Base-by-base conservation (phyloP, 208 protist species). In the Trypanosoma mega region DNA sequence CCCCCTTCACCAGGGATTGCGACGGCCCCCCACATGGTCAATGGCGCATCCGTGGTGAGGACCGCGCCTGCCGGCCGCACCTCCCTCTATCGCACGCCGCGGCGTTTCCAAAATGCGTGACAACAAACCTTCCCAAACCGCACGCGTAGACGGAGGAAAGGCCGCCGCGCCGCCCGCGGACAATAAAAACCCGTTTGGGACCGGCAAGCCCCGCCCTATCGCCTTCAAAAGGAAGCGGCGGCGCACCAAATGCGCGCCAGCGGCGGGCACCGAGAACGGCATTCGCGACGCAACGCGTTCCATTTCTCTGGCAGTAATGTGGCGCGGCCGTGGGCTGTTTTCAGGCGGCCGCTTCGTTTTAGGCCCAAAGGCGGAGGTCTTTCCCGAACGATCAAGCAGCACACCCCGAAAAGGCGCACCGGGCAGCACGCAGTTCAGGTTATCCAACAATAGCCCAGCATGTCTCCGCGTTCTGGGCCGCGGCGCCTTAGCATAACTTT, bases 1-100 rank as follows among this genome's bases (percentile, higher is more conserved):
- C 49, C n/a, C 26, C 47, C 36, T 23, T n/a, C 23, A 33, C 49
- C 49, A 7, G 48, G 4, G 39, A 68, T 26, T 16, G 59, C 14
- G 11, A 68, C 23, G 16, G 34, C 49, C 5, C 61, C 36, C 61
- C 50, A 68, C 36, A 34, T 50, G 7, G 37, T 23, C 9, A 51
- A 29, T 1, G 49, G 59, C 36, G 61, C 61, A 49, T 68, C 50
- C n/a, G 61, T 68, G 14, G 39, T 39, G 21, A 60, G 6, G 34
- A 30, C 26, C 8, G 34, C 34, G 6, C 34, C 12, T 39, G 34
- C 5, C n/a, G 14, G 3, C 23, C n/a, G 20, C 18, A 18, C 8
- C 8, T 3, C 23, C 16, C 16, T 18, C 1, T 3, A n/a, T n/a
- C 26, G 6, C 12, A 12, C 34, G 34, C 34, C 34, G 34, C 34